A percentile compares a stretch with the other conserved stretches of the same genome.
phyloP scores from a whole-genome alignment of 129 eudicot genomes.

The Solidago caesia region DNA sequence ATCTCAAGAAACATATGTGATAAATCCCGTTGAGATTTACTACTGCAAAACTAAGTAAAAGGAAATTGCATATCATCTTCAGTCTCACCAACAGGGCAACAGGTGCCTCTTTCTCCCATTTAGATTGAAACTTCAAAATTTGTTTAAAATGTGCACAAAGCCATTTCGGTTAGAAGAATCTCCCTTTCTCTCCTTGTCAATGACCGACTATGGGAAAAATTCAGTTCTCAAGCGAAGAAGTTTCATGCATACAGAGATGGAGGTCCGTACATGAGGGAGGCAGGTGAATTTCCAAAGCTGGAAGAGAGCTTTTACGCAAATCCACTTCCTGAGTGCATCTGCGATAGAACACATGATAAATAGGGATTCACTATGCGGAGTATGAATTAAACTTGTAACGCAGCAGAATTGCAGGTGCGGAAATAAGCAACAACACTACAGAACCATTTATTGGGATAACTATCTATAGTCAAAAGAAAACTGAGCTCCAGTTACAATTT shows the following conservation, averaged over 20 bases:
- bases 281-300: slow-evolving; percentile 91
- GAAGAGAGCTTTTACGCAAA: slow-evolving; percentile 98
- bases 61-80: too few species aligned
- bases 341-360: slow-evolving; percentile 48
- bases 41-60: too few species aligned
- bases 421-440: slow-evolving; percentile 23
- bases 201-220: slow-evolving; percentile 53
- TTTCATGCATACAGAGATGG: slow-evolving; percentile 72
- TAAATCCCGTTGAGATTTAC: too few species aligned
- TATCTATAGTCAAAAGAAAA: slow-evolving; percentile 8
- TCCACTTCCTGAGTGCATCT: slow-evolving; percentile 93
- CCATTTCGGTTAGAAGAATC: too few species aligned
- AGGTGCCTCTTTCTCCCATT: too few species aligned
- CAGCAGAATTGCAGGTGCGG: neutral
- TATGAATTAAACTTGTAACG: neutral
- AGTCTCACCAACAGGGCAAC: too few species aligned
- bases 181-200: too few species aligned
- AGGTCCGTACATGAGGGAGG: slow-evolving; percentile 75
- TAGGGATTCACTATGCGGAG: slow-evolving; percentile 16
- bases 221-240: slow-evolving; percentile 70
- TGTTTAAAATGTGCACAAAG: too few species aligned
- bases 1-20: too few species aligned
- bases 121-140: too few species aligned
- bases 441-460: slow-evolving; percentile 9
- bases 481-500: neutral